Conservation (phyloP, 2,329 filamentous ascomycete species). For the Periglandula ipomoeae region DNA sequence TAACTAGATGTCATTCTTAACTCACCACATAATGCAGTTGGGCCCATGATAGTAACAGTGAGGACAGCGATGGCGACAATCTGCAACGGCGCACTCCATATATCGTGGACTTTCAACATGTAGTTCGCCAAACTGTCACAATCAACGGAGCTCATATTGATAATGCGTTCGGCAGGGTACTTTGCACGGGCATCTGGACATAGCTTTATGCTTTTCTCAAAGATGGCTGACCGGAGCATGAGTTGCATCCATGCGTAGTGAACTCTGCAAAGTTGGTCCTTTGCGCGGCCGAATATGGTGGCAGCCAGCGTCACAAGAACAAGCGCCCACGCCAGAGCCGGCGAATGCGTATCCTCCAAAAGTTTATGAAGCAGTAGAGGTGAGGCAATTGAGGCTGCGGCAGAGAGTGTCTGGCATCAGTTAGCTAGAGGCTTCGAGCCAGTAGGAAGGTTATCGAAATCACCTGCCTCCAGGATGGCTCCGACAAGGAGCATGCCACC, state of each 20-base stretch:
- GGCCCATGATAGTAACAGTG: not conserved
- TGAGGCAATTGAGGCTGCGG: not conserved
- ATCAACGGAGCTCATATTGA: not conserved
- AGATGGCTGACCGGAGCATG: not conserved
- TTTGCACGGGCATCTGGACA: not conserved
- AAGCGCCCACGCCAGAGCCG: not conserved
- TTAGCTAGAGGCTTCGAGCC: not conserved
- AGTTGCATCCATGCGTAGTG: not conserved
- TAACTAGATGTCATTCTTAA: not conserved
- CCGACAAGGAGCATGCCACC: not conserved
- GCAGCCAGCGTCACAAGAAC: not conserved
- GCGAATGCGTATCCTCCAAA: not conserved
- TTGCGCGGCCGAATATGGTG: not conserved
- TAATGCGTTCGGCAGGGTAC: not conserved
- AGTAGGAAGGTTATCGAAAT: not conserved
- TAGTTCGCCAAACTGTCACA: not conserved
- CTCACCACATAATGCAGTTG: not conserved
- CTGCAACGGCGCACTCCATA: not conserved
- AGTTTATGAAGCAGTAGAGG: not conserved
- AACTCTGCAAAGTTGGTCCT: not conserved
- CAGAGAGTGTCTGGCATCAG: not conserved
- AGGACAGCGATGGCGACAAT: not conserved
- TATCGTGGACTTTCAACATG: not conserved
- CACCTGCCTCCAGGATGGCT: not conserved
- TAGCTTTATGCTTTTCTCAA: not conserved